Evolutionary conservation across 805 yeast genomes (phyloP).

Genomic region (Tetrapisispora arboricola): DNA sequence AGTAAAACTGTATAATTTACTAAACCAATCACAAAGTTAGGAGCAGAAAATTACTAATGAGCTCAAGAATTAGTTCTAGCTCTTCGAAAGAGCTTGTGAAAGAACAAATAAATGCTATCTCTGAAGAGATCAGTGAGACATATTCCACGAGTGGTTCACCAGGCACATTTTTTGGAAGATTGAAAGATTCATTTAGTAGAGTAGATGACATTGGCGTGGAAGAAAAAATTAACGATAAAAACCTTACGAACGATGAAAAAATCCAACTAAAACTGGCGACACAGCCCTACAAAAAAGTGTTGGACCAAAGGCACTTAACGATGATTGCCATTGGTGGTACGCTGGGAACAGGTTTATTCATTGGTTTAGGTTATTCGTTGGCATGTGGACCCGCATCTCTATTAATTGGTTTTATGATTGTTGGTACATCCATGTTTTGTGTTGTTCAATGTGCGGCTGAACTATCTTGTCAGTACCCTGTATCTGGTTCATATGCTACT

Average conservation of each 20-base stretch:
- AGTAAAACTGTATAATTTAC: too few relatives aligned
- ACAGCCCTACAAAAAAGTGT: constrained; percentile 7
- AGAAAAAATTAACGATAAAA: background rate
- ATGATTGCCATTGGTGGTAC: constrained; percentile 66
- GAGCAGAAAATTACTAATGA: background rate
- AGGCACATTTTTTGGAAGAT: background rate
- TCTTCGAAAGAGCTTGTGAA: background rate
- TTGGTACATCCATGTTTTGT: constrained; percentile 45
- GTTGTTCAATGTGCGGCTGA: constrained; percentile 54
- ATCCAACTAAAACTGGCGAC: constrained; percentile 3
- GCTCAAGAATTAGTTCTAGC: background rate
- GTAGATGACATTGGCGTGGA: background rate
- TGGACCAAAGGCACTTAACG: constrained; percentile 9
- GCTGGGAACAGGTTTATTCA: constrained; percentile 63
- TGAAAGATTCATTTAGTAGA: constrained; percentile 5
- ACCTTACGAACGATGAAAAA: constrained; percentile 1
- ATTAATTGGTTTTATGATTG: constrained; percentile 44
- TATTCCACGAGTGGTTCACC: background rate
- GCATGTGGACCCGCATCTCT: constrained; percentile 38
- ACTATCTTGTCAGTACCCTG: constrained; percentile 43
- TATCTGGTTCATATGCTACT: constrained; percentile 54
- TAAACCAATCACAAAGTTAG: background rate
- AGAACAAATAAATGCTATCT: background rate
- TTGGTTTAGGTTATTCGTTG: constrained; percentile 42
- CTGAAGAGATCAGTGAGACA: background rate